These are phyloP conservation scores for Magnolia sinica DNA, from an alignment of 164 flowering plant genomes.

Conservation along the genomic window DNA sequence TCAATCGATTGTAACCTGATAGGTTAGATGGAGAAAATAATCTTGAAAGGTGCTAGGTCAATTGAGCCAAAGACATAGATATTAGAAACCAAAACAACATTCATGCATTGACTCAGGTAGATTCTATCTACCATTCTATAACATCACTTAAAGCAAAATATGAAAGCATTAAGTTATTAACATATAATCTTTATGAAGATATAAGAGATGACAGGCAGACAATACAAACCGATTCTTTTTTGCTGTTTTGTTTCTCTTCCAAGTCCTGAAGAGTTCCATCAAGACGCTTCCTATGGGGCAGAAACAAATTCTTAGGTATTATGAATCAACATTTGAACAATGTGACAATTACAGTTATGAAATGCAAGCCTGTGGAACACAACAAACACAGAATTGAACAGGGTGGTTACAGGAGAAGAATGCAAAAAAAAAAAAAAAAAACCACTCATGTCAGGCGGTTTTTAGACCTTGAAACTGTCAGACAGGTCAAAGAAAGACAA, in stretches of 20 bases:
- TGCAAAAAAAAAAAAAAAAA: no score
- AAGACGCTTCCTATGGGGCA: slow-evolving; percentile 67
- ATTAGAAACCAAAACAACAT: background rate
- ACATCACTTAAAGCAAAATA: background rate
- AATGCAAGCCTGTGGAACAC: no score
- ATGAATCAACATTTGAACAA: background rate
- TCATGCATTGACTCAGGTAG: background rate
- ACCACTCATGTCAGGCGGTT: no score
- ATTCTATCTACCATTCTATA: background rate
- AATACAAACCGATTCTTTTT: slow-evolving; percentile 71
- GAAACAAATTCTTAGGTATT: background rate
- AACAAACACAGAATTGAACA: no score
- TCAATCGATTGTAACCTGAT: background rate
- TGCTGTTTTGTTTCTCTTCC: slow-evolving; percentile 88
- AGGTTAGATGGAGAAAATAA: no score
- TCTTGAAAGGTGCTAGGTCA: no score
- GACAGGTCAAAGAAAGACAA: no score
- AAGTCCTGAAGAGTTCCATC: slow-evolving; percentile 85
- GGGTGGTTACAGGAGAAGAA: no score
- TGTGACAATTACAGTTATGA: background rate
- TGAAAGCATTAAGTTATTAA: no score
- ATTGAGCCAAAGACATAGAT: no score
- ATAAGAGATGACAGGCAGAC: background rate
- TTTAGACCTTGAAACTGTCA: no score
- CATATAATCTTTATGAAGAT: background rate